Evolutionary conservation across 306 rosid genomes (phyloP).

Genomic region (Gastrolobium bilobum): DNA sequence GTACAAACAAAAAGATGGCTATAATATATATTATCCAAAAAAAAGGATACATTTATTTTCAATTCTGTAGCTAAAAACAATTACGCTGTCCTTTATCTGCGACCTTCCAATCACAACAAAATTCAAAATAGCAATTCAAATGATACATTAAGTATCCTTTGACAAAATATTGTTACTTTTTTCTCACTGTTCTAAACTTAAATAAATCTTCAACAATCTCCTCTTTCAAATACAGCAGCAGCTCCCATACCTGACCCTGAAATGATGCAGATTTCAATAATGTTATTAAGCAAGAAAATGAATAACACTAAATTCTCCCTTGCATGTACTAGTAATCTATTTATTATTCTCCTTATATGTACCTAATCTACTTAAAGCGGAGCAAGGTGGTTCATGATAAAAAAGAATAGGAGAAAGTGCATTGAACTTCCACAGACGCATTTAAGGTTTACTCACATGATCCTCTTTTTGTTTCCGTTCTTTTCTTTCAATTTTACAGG

Average conservation of each 20-base stretch:
- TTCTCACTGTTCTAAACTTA: conserved; percentile 46
- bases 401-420: neutral
- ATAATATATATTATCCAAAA: neutral
- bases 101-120: conserved; percentile 1
- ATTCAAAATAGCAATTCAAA: conserved; percentile 8
- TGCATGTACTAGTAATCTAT: neutral
- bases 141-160: conserved; percentile 15
- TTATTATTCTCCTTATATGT: neutral
- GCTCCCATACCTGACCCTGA: conserved; percentile 97
- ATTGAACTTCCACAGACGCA: neutral
- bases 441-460: neutral
- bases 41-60: conserved; percentile 31
- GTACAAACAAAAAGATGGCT: neutral
- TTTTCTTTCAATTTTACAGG: neutral
- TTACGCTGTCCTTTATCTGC: neutral
- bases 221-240: conserved; percentile 93
- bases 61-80: neutral
- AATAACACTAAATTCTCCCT: neutral
- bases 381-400: neutral
- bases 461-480: neutral
- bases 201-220: conserved; percentile 62
- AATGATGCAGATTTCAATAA: conserved; percentile 35
- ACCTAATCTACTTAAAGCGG: neutral
- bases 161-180: neutral
- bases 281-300: conserved; percentile 8